Evolutionary conservation across 257 asterid genomes (phyloP).

Genomic region (Solanum arcanum): DNA sequence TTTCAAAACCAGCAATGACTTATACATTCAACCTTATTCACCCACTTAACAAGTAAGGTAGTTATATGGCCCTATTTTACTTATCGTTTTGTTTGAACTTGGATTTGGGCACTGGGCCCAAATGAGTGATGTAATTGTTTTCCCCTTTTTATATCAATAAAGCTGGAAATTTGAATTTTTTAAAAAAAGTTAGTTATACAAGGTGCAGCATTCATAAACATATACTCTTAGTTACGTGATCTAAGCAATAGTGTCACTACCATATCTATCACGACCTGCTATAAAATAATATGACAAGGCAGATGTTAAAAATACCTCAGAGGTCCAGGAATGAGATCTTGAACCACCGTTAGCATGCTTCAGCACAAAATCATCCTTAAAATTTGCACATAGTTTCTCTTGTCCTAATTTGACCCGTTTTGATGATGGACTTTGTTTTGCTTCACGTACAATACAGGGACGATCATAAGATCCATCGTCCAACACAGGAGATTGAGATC

Average conservation of each 20-base stretch:
- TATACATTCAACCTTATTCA: neutral
- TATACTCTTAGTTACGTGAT: neutral
- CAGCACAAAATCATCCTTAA: constrained; percentile 16
- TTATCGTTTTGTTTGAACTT: neutral
- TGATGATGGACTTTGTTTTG: constrained; percentile 71
- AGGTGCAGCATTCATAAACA: neutral
- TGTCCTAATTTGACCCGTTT: constrained; percentile 83
- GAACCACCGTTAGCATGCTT: constrained; percentile 29
- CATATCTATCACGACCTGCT: neutral
- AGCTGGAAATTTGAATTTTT: neutral
- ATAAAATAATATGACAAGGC: neutral
- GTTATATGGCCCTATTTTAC: neutral
- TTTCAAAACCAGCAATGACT: neutral
- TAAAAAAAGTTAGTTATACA: neutral
- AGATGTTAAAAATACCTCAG: constrained; percentile 33
- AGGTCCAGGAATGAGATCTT: constrained; percentile 31
- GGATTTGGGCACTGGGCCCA: neutral
- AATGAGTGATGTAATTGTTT: neutral
- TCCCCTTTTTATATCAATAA: neutral
- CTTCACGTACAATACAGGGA: constrained; percentile 61
- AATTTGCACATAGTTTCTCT: constrained; percentile 27
- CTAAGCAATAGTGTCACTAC: neutral
- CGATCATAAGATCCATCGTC: constrained; percentile 50
- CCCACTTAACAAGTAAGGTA: neutral
- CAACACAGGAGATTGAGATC: constrained; percentile 34